Conservation (phyloP, 129 eudicot species). For the Pseudognaphalium luteoalbum region DNA sequence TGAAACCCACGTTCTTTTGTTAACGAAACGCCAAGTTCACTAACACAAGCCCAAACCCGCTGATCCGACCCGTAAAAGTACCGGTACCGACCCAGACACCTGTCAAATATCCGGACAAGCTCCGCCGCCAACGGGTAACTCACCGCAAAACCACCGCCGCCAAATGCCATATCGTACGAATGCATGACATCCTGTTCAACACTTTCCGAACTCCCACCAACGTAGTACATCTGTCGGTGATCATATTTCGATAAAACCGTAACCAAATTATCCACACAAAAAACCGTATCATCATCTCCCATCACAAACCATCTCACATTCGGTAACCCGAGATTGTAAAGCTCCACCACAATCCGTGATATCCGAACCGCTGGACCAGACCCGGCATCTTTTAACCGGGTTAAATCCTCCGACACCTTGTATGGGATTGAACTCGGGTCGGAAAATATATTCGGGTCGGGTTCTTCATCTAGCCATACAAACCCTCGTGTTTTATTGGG, state of each 20-base stretch:
- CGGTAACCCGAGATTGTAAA: constrained; percentile 53
- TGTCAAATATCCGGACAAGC: constrained; percentile 57
- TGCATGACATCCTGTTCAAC: constrained; percentile 91
- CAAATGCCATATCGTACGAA: constrained; percentile 84
- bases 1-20: constrained; percentile 78
- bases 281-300: constrained; percentile 98
- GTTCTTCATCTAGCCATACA: constrained; percentile 67
- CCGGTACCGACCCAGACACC: constrained; percentile 68
- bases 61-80: constrained; percentile 90
- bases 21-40: constrained; percentile 73
- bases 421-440: constrained; percentile 38
- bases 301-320: constrained; percentile 87
- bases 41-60: constrained; percentile 82
- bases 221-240: constrained; percentile 62
- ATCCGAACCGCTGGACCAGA: constrained; percentile 68
- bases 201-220: constrained; percentile 84
- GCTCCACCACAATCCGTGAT: constrained; percentile 64
- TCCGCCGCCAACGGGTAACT: constrained; percentile 73
- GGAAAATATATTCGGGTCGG: constrained; percentile 36
- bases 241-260: constrained; percentile 65
- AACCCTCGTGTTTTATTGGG: constrained; percentile 67
- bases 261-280: constrained; percentile 65
- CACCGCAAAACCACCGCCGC: constrained; percentile 92
- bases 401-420: constrained; percentile 49
- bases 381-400: constrained; percentile 32